Evolutionary conservation across 2,329 filamentous ascomycete genomes (phyloP).

Genomic region (Colletotrichum sansevieriae): DNA sequence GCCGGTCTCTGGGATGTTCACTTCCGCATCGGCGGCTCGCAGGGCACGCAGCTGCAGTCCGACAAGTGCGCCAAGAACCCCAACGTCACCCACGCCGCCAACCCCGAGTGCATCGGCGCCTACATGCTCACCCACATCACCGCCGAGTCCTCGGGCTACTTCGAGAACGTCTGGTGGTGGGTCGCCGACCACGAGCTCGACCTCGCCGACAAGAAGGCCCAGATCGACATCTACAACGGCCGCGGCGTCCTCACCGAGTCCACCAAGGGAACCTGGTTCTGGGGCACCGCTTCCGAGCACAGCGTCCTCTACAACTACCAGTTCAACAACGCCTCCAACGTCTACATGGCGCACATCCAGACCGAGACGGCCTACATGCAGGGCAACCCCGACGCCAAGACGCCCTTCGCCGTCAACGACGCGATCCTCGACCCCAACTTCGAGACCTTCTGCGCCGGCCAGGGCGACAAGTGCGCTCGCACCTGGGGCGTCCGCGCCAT

Average conservation of each 20-base stretch:
- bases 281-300: conserved; percentile 79
- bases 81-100: conserved; percentile 69
- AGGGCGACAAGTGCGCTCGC: conserved; percentile 69
- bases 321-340: conserved; percentile 79
- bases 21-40: conserved; percentile 88
- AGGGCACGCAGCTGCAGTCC: conserved; percentile 85
- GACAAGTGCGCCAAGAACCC: conserved; percentile 85
- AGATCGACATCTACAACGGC: conserved; percentile 90
- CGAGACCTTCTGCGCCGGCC: conserved; percentile 62
- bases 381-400: conserved; percentile 80
- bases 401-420: conserved; percentile 71
- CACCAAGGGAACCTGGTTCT: conserved; percentile 81
- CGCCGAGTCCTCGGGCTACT: conserved; percentile 74
- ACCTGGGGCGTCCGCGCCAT: conserved; percentile 81
- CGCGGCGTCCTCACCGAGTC: conserved; percentile 86
- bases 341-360: conserved; percentile 88
- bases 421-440: conserved; percentile 79
- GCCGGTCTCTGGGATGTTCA: conserved; percentile 96
- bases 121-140: conserved; percentile 79
- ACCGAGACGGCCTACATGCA: conserved; percentile 93
- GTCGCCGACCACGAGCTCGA: conserved; percentile 93
- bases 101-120: conserved; percentile 78
- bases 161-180: conserved; percentile 95
- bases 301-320: conserved; percentile 86
- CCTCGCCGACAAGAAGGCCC: conserved; percentile 72